Evolutionary conservation across 1,284 basidiomycete species (phyloP).

Genomic region (Sporisorium sorghi): DNA sequence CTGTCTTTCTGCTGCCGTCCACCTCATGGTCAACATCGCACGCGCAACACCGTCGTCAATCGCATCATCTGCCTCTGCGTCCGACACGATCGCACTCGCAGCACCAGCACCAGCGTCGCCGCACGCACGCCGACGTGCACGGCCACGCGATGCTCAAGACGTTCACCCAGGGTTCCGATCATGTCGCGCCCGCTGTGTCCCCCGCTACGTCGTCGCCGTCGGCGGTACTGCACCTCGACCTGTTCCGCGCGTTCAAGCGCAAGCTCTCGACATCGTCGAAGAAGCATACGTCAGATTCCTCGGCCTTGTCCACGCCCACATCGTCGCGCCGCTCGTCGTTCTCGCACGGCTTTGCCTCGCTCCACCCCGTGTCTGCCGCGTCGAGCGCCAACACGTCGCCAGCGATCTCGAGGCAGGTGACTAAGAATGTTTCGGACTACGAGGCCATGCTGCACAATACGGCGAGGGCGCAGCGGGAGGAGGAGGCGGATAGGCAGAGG

Average conservation of each 20-base stretch:
- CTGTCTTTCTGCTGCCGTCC: constrained; percentile 31
- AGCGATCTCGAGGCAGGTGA: constrained; percentile 40
- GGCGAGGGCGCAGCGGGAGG: constrained; percentile 17
- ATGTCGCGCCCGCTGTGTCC: constrained; percentile 6
- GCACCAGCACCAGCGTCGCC: constrained; percentile 7
- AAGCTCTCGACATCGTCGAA: constrained; percentile 9
- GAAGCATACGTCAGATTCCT: constrained; percentile 28
- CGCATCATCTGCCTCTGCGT: no score
- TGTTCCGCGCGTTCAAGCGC: constrained; percentile 30
- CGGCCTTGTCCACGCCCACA: constrained; percentile 33
- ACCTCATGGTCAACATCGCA: constrained; percentile 16
- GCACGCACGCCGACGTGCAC: constrained; percentile 6
- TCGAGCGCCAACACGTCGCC: constrained; percentile 43
- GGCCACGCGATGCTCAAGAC: constrained; percentile 27
- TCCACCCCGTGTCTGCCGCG: constrained; percentile 25
- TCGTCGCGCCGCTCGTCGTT: constrained; percentile 39
- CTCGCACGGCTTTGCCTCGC: constrained; percentile 28
- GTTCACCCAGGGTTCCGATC: constrained; percentile 29
- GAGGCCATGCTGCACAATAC: constrained; percentile 33
- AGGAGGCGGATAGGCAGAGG: constrained; percentile 30
- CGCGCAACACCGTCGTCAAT: no score
- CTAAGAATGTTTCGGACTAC: constrained; percentile 37
- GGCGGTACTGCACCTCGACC: constrained; percentile 22
- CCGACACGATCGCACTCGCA: constrained; percentile 9
- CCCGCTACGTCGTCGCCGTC: constrained; percentile 11